Conservation (phyloP, 495 filamentous ascomycete species). For the Penicillium samsonianum region DNA sequence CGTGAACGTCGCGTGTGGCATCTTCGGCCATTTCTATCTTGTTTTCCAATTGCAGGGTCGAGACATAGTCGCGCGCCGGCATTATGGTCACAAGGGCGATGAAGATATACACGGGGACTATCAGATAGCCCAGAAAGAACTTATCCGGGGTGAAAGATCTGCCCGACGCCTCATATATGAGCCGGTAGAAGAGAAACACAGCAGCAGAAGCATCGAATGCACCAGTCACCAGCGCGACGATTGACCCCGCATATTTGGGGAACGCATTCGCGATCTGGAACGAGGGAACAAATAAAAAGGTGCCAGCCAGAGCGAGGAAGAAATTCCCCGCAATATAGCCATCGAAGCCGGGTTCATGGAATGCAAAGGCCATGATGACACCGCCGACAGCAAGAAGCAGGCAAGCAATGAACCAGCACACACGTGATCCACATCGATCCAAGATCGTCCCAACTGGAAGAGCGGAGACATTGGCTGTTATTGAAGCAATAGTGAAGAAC, state of each 20-base stretch:
- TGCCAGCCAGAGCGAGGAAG: slow-evolving; percentile 65
- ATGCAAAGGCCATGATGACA: slow-evolving; percentile 59
- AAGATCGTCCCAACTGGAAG: slow-evolving; percentile 71
- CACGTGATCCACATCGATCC: slow-evolving; percentile 65
- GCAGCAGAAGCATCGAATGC: slow-evolving; percentile 73
- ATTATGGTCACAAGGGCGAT: slow-evolving; percentile 60
- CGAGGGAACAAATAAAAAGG: slow-evolving; percentile 69
- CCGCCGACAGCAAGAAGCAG: slow-evolving; percentile 58
- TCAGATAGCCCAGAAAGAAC: slow-evolving; percentile 66
- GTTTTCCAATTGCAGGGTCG: slow-evolving; percentile 58
- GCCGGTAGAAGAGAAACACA: slow-evolving; percentile 64
- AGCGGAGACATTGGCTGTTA: slow-evolving; percentile 78
- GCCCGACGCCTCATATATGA: slow-evolving; percentile 55
- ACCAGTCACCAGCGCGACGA: slow-evolving; percentile 69
- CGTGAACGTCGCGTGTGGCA: slow-evolving; percentile 52
- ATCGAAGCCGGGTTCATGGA: slow-evolving; percentile 54
- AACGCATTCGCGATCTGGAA: slow-evolving; percentile 75
- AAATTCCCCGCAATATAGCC: slow-evolving; percentile 65
- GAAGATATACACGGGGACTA: slow-evolving; percentile 58
- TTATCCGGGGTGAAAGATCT: slow-evolving; percentile 54
- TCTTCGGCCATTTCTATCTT: slow-evolving; percentile 61
- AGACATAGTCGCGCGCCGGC: slow-evolving; percentile 63
- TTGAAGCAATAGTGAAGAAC: slow-evolving; percentile 84
- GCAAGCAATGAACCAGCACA: slow-evolving; percentile 57
- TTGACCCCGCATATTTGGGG: slow-evolving; percentile 62